Evolutionary conservation across 129 eudicot genomes (phyloP).

Genomic region (Saposhnikovia divaricata): DNA sequence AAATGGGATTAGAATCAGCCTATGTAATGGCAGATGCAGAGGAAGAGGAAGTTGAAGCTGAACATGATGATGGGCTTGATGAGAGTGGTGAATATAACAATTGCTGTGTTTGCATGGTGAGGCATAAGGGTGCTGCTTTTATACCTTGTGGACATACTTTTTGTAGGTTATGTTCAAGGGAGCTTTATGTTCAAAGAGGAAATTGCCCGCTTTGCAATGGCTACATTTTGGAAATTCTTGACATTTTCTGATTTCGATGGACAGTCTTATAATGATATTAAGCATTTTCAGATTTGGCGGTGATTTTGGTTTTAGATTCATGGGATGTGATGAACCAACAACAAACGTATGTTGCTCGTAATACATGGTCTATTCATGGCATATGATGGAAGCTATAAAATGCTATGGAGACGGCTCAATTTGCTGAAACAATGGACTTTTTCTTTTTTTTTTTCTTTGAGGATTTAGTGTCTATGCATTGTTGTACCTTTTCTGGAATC

Average conservation of each 20-base stretch:
- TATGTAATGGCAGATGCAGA: slow-evolving; percentile 12
- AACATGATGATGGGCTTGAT: slow-evolving; percentile 10
- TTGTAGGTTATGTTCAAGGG: slow-evolving; percentile 88
- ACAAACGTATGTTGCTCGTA: neutral
- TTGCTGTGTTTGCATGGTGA: slow-evolving; percentile 91
- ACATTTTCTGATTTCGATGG: slow-evolving; percentile 51
- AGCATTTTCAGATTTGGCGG: neutral
- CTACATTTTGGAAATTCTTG: slow-evolving; percentile 80
- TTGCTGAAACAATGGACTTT: neutral
- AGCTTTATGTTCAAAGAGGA: slow-evolving; percentile 70
- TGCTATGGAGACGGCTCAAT: neutral
- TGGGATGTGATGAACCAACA: neutral
- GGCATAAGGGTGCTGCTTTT: slow-evolving; percentile 90
- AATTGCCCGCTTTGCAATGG: slow-evolving; percentile 86
- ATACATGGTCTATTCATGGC: neutral
- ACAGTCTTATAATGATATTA: neutral
- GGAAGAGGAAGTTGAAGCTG: slow-evolving; percentile 32
- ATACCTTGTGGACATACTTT: slow-evolving; percentile 93
- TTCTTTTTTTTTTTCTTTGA: neutral
- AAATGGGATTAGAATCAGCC: slow-evolving; percentile 49
- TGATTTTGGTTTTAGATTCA: neutral
- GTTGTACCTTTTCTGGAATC: neutral
- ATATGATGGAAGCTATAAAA: neutral
- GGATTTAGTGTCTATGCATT: neutral
- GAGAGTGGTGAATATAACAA: slow-evolving; percentile 36